Base-by-base conservation (phyloP, 75 land plant species). In the Ceratopteris richardii region DNA sequence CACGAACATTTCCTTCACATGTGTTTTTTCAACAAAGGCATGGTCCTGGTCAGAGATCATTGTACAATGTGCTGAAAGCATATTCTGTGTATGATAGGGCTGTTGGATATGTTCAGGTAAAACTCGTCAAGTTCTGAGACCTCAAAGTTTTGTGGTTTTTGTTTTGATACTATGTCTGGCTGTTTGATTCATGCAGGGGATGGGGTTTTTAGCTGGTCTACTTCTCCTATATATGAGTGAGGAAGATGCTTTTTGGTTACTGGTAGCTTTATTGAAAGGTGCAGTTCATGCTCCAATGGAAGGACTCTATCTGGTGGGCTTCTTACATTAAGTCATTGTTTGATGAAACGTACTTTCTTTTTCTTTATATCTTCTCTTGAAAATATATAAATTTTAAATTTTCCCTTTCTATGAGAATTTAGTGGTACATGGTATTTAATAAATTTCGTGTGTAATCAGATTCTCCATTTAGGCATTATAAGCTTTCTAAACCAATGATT, bases 241-340 rank as follows among this genome's bases (percentile, higher is more conserved):
- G 76, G 99, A 93, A 63, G 99, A 95, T 82, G 99, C 96, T 62
- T 95, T 95, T 68, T 94, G 98, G 99, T 63, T 95, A 51, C 62
- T 95, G 43, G 99, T 95, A 61, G 99, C 99, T 23, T 69, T 95
- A 67, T 55, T 90, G 57, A 95, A 95, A 52, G 99, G 99, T 52
- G 96, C 99, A 52, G 86, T 95, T 39, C 96, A 95, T 74, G 81
- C 88, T 29, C 99, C 96, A 47, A 95, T 95, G 99, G 99, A 95
- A 77, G 99, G 96, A 22, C 61, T 95, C 29, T 95, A 95, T 66
- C 63, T 75, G 96, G 96, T 90, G 77, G 62, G 54, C 24, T 54
- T 33, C 37, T 4, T 33, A 33, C n/a, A n/a, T n/a, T n/a, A n/a
- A n/a, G n/a, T n/a, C n/a, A n/a, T n/a, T n/a, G n/a, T n/a, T n/a